Evolutionary conservation across 2,329 filamentous ascomycete genomes (phyloP), one percentile per base, ranked within the genome.

Genomic region (Fusarium virguliforme): DNA sequence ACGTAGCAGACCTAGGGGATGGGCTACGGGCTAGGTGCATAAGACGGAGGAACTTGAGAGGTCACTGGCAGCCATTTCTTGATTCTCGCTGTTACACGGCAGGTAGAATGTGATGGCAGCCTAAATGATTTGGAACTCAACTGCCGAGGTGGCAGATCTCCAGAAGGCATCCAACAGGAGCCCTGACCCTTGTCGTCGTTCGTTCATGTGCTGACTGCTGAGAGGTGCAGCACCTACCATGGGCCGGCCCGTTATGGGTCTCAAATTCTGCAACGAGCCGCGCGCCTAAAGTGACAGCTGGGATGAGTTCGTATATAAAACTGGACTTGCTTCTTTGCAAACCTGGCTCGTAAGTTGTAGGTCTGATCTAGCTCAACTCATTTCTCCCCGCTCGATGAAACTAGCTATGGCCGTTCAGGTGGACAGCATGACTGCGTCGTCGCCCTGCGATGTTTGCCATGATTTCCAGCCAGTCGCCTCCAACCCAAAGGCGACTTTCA

Each of bases 401-500:
- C 18, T 2, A 18, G 18, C 18, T 4, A 41, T 41, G 40, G 40
- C n/a, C 6, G 40, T 41, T 13, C 40, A 41, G 24, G 40, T 41
- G 10, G 40, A 41, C 4, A 9, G 18, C 10, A 10, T 18, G 10
- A 41, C 43, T 7, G 26, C 15, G 9, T 18, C 38, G n/a, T 41
- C 32, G 15, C 34, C 46, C 12, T 61, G 48, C 12, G 15, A 26
- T 8, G 8, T 61, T n/a, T 61, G 58, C 22, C 26, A 43, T 8
- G 48, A 61, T 40, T 61, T 54, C 9, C 58, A n/a, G 10, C 43
- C 57, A 8, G 26, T 60, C 9, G 43, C 51, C 6, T 7, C 24
- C 9, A 51, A 60, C 26, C 34, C 43, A 28, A 60, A 38, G 6
- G 43, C 35, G 4, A 30, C 22, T 10, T 3, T 5, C 12, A 13